Base-by-base conservation (phyloP, 805 yeast genomes). In the Isabelozyma rhagii region DNA sequence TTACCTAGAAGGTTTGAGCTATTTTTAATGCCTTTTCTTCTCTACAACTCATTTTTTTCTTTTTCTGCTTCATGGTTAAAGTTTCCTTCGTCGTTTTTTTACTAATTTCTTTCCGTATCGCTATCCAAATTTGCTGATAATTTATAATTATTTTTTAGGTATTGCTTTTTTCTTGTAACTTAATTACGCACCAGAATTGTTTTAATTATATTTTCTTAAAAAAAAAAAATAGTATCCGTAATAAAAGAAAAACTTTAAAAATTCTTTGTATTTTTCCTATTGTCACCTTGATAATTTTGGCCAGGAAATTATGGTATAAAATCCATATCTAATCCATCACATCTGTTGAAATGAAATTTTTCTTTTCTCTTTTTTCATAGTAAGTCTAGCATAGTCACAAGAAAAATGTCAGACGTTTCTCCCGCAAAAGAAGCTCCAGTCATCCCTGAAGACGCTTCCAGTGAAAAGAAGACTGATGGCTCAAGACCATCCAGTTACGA, bases 381-480 rank as follows among this genome's bases (percentile, higher is more conserved):
- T 31, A 31, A 31, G 10, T 13, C 36, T 9, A 9, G 10, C n/a
- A 13, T 8, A 10, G 17, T 4, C 36, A 31, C 36, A 31, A 31
- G n/a, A 21, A 21, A 21, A 31, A 31, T 31, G 36, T 31, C 36
- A 10, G n/a, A 31, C 36, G 8, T 31, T 31, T 31, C 36, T 31
- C 36, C 36, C 10, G n/a, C 10, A 10, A 10, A 10, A 31, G 36
- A 31, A 9, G 36, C 36, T 31, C 36, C 58, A 28, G 51, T 58
- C 44, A 54, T 66, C 51, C 50, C 57, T 39, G 61, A 61, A 44
- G 63, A 60, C 25, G 46, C 55, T 21, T 59, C 71, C 5, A 55
- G 69, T 36, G 59, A 53, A 9, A 69, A 63, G 15, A 48, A 61
- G 51, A 72, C 75, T 45, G 36, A 31, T 3, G 36, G 36, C 3